These are phyloP conservation scores for Hypericum perforatum DNA, from an alignment of 345 rosid species.

Conservation along the genomic window DNA sequence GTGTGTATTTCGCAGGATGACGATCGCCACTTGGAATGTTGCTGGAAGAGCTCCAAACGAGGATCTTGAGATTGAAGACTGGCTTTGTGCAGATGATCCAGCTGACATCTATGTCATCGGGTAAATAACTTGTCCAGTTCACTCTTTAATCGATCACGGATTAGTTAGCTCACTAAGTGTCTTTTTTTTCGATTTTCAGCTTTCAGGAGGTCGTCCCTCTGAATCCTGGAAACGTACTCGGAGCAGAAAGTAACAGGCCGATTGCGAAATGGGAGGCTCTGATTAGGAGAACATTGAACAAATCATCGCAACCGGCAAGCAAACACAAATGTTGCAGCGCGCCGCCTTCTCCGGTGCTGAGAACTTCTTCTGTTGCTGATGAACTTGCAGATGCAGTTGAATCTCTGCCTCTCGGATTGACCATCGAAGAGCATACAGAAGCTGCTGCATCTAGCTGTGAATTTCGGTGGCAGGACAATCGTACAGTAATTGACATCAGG, in stretches of 20 bases:
- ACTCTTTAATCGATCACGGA: background rate
- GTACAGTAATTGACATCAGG: slow-evolving; percentile 19
- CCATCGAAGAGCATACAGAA: slow-evolving; percentile 27
- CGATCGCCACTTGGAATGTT: slow-evolving; percentile 91
- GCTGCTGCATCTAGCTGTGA: slow-evolving; percentile 16
- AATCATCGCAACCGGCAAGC: slow-evolving; percentile 39
- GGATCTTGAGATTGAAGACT: slow-evolving; percentile 71
- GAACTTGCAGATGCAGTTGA: slow-evolving; percentile 45
- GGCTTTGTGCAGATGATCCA: slow-evolving; percentile 74
- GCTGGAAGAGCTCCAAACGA: slow-evolving; percentile 75
- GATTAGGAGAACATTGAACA: slow-evolving; percentile 83
- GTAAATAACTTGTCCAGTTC: slow-evolving; percentile 22
- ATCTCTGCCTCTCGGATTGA: slow-evolving; percentile 34
- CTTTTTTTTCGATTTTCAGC: slow-evolving; percentile 23
- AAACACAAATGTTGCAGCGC: slow-evolving; percentile 65
- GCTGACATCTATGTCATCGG: slow-evolving; percentile 89
- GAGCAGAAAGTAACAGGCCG: slow-evolving; percentile 84
- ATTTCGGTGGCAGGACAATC: slow-evolving; percentile 15
- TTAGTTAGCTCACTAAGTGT: slow-evolving; percentile 1
- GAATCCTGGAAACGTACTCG: slow-evolving; percentile 89
- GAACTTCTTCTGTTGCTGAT: slow-evolving; percentile 66
- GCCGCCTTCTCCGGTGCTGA: slow-evolving; percentile 78
- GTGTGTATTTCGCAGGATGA: slow-evolving; percentile 41
- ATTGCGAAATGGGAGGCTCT: slow-evolving; percentile 87
- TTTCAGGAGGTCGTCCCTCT: slow-evolving; percentile 96